phyloP scores from a whole-genome alignment of 2,329 filamentous ascomycete species.

The Penicillium sp. region DNA sequence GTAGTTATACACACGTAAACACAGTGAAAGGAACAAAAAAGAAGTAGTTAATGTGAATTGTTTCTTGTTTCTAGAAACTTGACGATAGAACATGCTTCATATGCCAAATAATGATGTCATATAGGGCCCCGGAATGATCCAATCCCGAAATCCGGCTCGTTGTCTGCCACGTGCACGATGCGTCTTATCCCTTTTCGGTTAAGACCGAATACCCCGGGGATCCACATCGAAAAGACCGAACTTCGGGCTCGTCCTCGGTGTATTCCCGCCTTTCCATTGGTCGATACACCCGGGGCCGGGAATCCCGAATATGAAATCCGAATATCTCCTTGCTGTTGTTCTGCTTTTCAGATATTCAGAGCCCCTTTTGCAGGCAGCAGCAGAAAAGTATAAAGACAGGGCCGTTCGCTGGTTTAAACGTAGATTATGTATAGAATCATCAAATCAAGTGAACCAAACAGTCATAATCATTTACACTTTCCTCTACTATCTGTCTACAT shows the following conservation, averaged over 20 bases:
- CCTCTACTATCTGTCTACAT: not conserved
- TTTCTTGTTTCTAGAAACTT: not conserved
- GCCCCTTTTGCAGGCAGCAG: not conserved
- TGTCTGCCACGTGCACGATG: too few species aligned
- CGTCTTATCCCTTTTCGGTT: too few species aligned
- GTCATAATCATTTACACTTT: too few species aligned
- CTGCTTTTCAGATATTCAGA: too few species aligned
- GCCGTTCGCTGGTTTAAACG: not conserved
- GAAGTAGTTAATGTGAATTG: too few species aligned
- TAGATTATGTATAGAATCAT: not conserved
- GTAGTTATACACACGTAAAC: not conserved
- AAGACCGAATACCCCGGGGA: not conserved
- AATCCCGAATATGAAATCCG: not conserved
- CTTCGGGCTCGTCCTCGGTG: constrained; percentile 6
- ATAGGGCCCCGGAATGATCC: not conserved
- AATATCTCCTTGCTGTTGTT: not conserved
- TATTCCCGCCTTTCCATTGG: not conserved
- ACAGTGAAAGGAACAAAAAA: too few species aligned
- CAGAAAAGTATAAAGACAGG: not conserved
- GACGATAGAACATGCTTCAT: too few species aligned
- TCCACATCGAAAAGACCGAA: not conserved
- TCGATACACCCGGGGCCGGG: not conserved
- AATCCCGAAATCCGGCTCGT: too few species aligned
- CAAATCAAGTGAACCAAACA: not conserved
- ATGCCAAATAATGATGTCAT: not conserved